Evolutionary conservation across 2,329 filamentous ascomycete genomes (phyloP).

Genomic region (Podosphaera xanthii): DNA sequence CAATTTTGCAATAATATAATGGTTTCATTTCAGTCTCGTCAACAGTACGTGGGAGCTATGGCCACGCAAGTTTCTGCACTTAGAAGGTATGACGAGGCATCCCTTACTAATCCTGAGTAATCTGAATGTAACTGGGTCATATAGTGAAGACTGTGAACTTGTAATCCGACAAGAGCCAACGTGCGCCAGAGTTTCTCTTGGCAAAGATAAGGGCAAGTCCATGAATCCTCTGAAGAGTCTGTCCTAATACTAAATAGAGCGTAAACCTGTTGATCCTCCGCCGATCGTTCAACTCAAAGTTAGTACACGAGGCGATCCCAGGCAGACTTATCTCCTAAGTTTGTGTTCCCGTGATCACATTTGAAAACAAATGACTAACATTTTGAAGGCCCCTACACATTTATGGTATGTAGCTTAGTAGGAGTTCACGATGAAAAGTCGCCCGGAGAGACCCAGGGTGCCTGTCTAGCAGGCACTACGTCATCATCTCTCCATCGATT

Average conservation of each 20-base stretch:
- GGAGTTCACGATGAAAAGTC: constrained; percentile 20
- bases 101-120: not conserved
- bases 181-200: constrained; percentile 42
- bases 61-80: not conserved
- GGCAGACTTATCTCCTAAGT: constrained; percentile 32
- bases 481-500: constrained; percentile 65
- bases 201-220: constrained; percentile 48
- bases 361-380: not conserved
- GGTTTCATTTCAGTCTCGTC: not conserved
- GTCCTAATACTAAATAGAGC: constrained; percentile 26
- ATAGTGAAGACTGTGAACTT: constrained; percentile 32
- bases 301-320: constrained; percentile 22
- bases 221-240: not conserved
- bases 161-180: constrained; percentile 42
- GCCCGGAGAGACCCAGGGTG: constrained; percentile 20
- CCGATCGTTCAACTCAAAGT: constrained; percentile 54
- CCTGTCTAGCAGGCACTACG: constrained; percentile 44
- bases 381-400: constrained; percentile 23
- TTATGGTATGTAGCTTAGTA: constrained; percentile 24
- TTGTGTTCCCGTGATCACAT: constrained; percentile 15
- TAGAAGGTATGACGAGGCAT: not conserved
- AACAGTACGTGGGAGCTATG: constrained; percentile 1
- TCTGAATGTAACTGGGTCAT: not conserved
- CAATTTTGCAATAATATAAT: not conserved
- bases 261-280: constrained; percentile 73